phyloP scores from a whole-genome alignment of 1,284 basidiomycete genomes.

The Stereum hirsutum region DNA sequence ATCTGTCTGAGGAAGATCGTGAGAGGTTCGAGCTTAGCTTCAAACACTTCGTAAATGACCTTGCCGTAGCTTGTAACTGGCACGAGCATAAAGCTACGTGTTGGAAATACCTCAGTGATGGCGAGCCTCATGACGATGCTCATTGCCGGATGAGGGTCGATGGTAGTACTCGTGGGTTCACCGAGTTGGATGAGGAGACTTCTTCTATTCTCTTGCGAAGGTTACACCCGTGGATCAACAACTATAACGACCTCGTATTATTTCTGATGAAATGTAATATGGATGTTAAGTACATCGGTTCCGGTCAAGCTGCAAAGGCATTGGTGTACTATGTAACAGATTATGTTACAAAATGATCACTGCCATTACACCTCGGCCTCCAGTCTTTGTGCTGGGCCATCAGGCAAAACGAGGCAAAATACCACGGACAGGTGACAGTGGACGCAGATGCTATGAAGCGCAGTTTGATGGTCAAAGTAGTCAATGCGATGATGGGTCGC shows the following conservation, averaged over 20 bases:
- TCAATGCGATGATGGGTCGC: constrained; percentile 2
- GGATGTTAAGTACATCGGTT: constrained; percentile 12
- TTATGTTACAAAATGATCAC: constrained; percentile 18
- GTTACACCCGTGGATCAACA: constrained; percentile 8
- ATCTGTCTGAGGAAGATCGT: neutral
- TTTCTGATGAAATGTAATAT: constrained; percentile 17
- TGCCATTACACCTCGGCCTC: constrained; percentile 13
- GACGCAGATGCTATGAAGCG: neutral
- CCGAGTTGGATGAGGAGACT: constrained; percentile 5
- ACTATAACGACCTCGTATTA: constrained; percentile 8
- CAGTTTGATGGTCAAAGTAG: constrained; percentile 1
- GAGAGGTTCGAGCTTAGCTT: neutral
- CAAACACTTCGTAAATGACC: neutral
- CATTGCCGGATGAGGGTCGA: constrained; percentile 9
- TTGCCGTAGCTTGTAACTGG: constrained; percentile 4
- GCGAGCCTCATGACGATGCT: constrained; percentile 2
- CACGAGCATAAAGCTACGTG: constrained; percentile 5
- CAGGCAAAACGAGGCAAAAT: constrained; percentile 5
- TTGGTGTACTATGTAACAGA: constrained; percentile 21
- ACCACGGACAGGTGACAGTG: neutral
- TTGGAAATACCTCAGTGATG: constrained; percentile 5
- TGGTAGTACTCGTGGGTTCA: neutral
- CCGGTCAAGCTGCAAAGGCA: constrained; percentile 20
- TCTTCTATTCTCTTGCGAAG: constrained; percentile 4
- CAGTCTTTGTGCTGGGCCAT: constrained; percentile 15